Percentiles rank a stretch among this genome's conserved stretches.
phyloP scores from a whole-genome alignment of 179 eudicot species.

The Drosera spatulata region DNA sequence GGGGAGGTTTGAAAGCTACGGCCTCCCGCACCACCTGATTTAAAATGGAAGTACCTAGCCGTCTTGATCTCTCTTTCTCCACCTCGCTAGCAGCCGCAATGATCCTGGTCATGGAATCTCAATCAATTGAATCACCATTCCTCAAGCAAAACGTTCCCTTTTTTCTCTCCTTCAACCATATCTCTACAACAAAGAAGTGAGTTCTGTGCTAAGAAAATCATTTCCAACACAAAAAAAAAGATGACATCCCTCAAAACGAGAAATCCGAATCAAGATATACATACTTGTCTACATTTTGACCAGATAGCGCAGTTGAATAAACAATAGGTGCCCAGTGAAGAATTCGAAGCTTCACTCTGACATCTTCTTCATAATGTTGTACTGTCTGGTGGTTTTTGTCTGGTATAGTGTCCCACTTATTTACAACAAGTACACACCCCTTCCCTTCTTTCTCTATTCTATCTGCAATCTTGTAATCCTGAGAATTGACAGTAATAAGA shows the following conservation, averaged over 20 bases:
- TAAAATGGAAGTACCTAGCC: constrained; percentile 67
- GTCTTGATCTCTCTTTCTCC: constrained; percentile 86
- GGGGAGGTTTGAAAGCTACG: constrained; percentile 91
- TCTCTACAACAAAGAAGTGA: no score
- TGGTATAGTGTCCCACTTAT: constrained; percentile 98
- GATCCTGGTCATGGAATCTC: no score
- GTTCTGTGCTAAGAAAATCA: no score
- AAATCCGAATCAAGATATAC: constrained; percentile 8
- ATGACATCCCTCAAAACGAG: neutral
- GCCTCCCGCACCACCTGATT: constrained; percentile 91
- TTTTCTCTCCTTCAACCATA: no score
- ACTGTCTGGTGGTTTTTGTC: constrained; percentile 82
- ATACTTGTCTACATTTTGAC: constrained; percentile 86
- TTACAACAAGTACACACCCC: constrained; percentile 90
- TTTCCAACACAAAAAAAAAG: neutral
- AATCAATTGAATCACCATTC: no score
- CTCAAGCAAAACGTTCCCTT: no score
- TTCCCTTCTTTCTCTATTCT: constrained; percentile 94
- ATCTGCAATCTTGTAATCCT: constrained; percentile 97
- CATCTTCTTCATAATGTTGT: constrained; percentile 71
- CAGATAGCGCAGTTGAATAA: constrained; percentile 86
- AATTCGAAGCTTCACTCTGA: constrained; percentile 69
- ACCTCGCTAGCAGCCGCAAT: constrained; percentile 49
- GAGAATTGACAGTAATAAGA: constrained; percentile 2
- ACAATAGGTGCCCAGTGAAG: constrained; percentile 99